Evolutionary conservation across 1,139 yeast genomes (phyloP).

Genomic region (Tardiomyces digboiensis): DNA sequence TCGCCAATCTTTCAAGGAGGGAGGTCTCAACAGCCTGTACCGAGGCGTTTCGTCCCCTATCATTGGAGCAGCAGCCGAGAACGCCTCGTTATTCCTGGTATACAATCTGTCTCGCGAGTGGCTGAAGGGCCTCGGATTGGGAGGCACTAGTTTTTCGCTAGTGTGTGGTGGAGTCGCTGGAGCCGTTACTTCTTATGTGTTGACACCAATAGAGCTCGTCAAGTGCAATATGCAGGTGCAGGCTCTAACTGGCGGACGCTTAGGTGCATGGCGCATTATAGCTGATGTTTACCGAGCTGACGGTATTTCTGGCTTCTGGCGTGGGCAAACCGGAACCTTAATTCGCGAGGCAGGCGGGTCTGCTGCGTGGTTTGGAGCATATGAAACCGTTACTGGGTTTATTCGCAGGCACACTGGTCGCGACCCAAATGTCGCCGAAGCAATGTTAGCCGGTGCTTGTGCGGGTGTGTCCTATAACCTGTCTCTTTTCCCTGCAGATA

Average conservation of each 20-base stretch:
- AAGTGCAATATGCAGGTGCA: slow-evolving; percentile 87
- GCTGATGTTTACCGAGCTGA: slow-evolving; percentile 34
- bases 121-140: slow-evolving; percentile 3
- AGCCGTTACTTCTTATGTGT: slow-evolving; percentile 66
- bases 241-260: slow-evolving; percentile 24
- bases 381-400: slow-evolving; percentile 45
- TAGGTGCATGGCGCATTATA: slow-evolving; percentile 23
- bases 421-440: slow-evolving; percentile 38
- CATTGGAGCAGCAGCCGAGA: slow-evolving; percentile 82
- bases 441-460: slow-evolving; percentile 68
- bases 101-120: slow-evolving; percentile 36
- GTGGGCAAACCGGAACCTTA: slow-evolving; percentile 79
- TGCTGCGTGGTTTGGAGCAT: slow-evolving; percentile 90
- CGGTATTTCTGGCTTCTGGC: slow-evolving; percentile 68
- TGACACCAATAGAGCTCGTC: slow-evolving; percentile 84
- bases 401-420: slow-evolving; percentile 18
- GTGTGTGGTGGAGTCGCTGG: slow-evolving; percentile 79
- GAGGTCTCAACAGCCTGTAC: slow-evolving; percentile 60
- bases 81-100: slow-evolving; percentile 59
- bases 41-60: slow-evolving; percentile 69
- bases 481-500: slow-evolving; percentile 82
- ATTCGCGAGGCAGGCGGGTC: slow-evolving; percentile 84
- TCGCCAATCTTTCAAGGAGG: slow-evolving; percentile 45
- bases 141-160: slow-evolving; percentile 21
- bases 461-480: slow-evolving; percentile 82